Evolutionary conservation across 495 filamentous ascomycete species (phyloP).

Genomic region (Aspergillus olivimuriae): DNA sequence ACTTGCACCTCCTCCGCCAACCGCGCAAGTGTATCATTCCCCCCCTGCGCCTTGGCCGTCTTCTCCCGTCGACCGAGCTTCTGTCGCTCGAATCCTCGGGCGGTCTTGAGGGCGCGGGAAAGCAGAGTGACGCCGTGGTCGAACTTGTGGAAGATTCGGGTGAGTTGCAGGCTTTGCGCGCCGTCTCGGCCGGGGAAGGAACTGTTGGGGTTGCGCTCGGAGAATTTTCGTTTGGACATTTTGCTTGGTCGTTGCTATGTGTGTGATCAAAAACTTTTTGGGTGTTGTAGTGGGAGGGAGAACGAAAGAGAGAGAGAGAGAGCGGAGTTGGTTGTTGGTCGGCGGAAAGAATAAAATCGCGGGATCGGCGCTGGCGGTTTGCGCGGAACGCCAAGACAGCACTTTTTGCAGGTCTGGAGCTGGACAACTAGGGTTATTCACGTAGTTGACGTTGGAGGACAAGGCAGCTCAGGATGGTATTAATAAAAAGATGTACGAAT

Average conservation of each 20-base stretch:
- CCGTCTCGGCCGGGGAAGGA: constrained; percentile 11
- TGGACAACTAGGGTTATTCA: too few relatives aligned
- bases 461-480: too few relatives aligned
- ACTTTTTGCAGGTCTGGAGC: too few relatives aligned
- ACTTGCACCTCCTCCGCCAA: constrained; percentile 68
- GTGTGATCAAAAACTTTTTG: too few relatives aligned
- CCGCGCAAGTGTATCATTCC: constrained; percentile 36
- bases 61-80: constrained; percentile 74
- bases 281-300: too few relatives aligned
- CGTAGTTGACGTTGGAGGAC: too few relatives aligned
- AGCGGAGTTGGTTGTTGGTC: neutral
- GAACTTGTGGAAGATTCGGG: constrained; percentile 48
- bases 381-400: neutral
- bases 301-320: neutral
- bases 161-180: constrained; percentile 27
- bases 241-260: constrained; percentile 3
- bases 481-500: too few relatives aligned
- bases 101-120: constrained; percentile 64
- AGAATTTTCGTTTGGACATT: constrained; percentile 47
- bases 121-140: constrained; percentile 54
- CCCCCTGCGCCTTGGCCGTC: constrained; percentile 48
- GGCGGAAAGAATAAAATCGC: too few relatives aligned
- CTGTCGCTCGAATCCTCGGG: constrained; percentile 84
- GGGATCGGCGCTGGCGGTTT: neutral
- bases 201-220: too few relatives aligned